A percentile compares a stretch with the other conserved stretches of the same genome.
phyloP scores from a whole-genome alignment of 805 yeast species.

The Lipomyces orientalis region DNA sequence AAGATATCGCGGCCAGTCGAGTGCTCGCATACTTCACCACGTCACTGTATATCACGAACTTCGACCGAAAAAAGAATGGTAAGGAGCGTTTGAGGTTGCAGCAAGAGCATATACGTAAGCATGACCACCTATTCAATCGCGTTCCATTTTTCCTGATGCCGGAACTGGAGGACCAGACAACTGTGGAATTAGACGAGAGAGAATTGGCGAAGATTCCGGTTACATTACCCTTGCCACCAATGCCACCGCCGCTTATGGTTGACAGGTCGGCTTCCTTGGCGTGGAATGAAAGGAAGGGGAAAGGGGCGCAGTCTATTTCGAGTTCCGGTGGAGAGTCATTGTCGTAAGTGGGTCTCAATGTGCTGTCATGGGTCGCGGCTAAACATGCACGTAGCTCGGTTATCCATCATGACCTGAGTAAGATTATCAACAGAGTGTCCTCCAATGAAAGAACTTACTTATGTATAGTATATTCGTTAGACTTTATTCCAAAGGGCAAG shows the following conservation, averaged over 20 bases:
- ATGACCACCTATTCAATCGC: conserved; percentile 86
- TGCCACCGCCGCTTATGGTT: conserved; percentile 26
- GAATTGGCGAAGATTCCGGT: conserved; percentile 48
- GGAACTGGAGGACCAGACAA: conserved; percentile 13
- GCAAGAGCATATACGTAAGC: conserved; percentile 64
- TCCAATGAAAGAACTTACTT: conserved; percentile 6
- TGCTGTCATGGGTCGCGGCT: background rate
- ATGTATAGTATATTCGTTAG: conserved; percentile 4
- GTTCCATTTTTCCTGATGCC: conserved; percentile 65
- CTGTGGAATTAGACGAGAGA: conserved; percentile 46
- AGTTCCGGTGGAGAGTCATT: conserved; percentile 16
- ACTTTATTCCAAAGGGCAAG: background rate
- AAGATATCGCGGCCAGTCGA: background rate
- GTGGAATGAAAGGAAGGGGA: background rate
- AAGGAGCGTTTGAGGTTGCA: conserved; percentile 58
- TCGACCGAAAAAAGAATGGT: conserved; percentile 57
- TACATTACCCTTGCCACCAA: conserved; percentile 26
- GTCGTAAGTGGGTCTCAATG: conserved; percentile 3
- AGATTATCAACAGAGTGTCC: background rate
- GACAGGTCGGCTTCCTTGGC: background rate
- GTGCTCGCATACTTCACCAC: conserved; percentile 57
- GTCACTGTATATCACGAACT: conserved; percentile 63
- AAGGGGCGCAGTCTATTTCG: background rate
- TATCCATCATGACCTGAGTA: conserved; percentile 22
- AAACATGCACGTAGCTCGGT: conserved; percentile 17